These are phyloP conservation scores for Simplicillium sp. DNA, from an alignment of 2,329 filamentous ascomycete genomes.

Conservation along the genomic window DNA sequence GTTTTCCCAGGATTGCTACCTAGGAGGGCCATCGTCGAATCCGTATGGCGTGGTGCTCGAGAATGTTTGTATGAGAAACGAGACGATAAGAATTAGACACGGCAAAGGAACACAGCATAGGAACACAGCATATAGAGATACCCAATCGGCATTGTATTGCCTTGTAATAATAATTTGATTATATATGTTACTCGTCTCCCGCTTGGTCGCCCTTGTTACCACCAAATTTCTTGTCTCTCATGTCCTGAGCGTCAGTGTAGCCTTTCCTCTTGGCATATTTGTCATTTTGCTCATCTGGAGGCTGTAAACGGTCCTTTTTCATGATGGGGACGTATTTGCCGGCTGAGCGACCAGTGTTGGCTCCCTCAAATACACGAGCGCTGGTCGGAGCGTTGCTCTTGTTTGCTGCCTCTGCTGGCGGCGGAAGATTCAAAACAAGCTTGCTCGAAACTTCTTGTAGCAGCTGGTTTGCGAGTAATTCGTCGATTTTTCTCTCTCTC, in stretches of 20 bases:
- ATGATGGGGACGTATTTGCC: slow-evolving; percentile 48
- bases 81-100: slow-evolving; percentile 18
- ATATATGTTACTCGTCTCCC: too few species aligned
- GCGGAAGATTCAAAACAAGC: slow-evolving; percentile 14
- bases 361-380: slow-evolving; percentile 42
- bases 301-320: slow-evolving; percentile 36
- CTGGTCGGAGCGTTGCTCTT: slow-evolving; percentile 17
- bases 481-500: slow-evolving; percentile 81
- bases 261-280: slow-evolving; percentile 53
- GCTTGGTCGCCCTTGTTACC: slow-evolving; percentile 12
- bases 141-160: background rate
- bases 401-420: slow-evolving; percentile 34
- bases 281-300: slow-evolving; percentile 48
- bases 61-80: slow-evolving; percentile 63
- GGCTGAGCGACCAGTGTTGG: slow-evolving; percentile 35
- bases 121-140: background rate
- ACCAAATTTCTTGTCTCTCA: slow-evolving; percentile 24
- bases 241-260: slow-evolving; percentile 40
- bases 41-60: slow-evolving; percentile 80
- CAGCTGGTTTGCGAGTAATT: slow-evolving; percentile 68
- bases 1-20: slow-evolving; percentile 83
- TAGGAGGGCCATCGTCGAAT: slow-evolving; percentile 63
- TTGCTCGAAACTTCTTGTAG: slow-evolving; percentile 50
- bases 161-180: too few species aligned
- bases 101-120: background rate